Conservation (phyloP, 257 asterid species). For the Nicotiana attenuata region DNA sequence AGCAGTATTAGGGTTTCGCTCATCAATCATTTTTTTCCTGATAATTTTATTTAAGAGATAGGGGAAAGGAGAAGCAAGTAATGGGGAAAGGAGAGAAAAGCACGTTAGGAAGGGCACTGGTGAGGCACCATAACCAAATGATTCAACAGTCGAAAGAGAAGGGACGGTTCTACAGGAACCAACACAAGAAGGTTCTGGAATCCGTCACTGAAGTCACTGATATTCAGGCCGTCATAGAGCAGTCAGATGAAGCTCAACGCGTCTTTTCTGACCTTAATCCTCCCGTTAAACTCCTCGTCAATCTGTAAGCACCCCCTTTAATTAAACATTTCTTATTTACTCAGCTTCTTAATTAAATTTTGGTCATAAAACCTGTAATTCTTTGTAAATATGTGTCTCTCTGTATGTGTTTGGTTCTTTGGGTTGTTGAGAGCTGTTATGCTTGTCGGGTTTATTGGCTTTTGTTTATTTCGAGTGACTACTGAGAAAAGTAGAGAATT, state of each 20-base stretch:
- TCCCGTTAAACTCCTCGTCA: constrained; percentile 49
- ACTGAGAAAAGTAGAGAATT: not conserved
- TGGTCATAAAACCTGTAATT: not conserved
- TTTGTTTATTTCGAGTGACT: too few relatives aligned
- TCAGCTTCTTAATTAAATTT: not conserved
- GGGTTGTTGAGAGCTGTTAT: not conserved
- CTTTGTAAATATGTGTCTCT: too few relatives aligned
- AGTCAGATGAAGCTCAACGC: constrained; percentile 78
- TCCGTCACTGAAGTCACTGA: constrained; percentile 90
- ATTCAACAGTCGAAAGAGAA: constrained; percentile 66
- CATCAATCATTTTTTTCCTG: not conserved
- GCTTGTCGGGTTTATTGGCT: not conserved
- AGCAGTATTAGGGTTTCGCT: not conserved
- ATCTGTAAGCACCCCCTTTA: constrained; percentile 38
- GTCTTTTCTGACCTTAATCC: constrained; percentile 54
- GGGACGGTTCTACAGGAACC: constrained; percentile 57
- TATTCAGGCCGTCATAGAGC: constrained; percentile 83
- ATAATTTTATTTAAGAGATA: not conserved
- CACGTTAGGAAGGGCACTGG: constrained; percentile 76
- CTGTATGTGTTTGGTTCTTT: too few relatives aligned
- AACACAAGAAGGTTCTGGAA: constrained; percentile 76
- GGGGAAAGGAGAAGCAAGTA: not conserved
- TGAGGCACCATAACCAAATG: constrained; percentile 93
- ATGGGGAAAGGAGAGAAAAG: constrained; percentile 79
- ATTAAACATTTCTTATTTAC: not conserved